A percentile compares a stretch with the other conserved stretches of the same genome.
These are phyloP conservation scores for Auriscalpium orientale DNA, from an alignment of 768 basidiomycete species.

Conservation along the genomic window DNA sequence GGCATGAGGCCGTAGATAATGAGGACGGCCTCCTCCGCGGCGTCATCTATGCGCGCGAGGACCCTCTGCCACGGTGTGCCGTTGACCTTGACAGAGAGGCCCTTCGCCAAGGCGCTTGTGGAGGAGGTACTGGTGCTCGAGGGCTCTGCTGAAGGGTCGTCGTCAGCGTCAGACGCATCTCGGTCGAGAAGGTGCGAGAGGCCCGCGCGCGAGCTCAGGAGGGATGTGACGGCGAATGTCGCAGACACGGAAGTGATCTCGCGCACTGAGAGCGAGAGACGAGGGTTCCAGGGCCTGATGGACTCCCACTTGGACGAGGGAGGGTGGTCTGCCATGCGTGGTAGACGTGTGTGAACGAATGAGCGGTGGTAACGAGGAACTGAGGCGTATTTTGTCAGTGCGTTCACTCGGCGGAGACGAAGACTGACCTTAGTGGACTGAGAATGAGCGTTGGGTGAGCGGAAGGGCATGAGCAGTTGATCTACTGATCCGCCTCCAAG, in stretches of 20 bases:
- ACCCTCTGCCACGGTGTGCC: conserved; percentile 72
- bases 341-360: not conserved
- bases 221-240: conserved; percentile 62
- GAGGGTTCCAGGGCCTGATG: conserved; percentile 70
- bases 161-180: conserved; percentile 28
- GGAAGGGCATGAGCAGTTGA: too few species aligned
- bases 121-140: conserved; percentile 32
- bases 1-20: conserved; percentile 87
- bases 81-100: conserved; percentile 76
- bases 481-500: too few species aligned
- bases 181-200: conserved; percentile 21
- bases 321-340: not conserved
- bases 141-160: conserved; percentile 16
- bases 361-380: not conserved
- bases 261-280: conserved; percentile 60
- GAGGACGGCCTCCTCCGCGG: conserved; percentile 80
- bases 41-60: conserved; percentile 72
- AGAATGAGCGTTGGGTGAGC: too few species aligned
- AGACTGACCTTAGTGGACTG: too few species aligned
- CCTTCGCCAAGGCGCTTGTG: conserved; percentile 61
- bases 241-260: conserved; percentile 85
- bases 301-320: conserved; percentile 46
- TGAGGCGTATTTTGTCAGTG: too few species aligned
- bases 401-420: too few species aligned
- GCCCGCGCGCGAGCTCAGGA: conserved; percentile 26